Evolutionary conservation across 257 asterid genomes (phyloP), one percentile per base, ranked within the genome.

Genomic region (Solanum clarkiae): DNA sequence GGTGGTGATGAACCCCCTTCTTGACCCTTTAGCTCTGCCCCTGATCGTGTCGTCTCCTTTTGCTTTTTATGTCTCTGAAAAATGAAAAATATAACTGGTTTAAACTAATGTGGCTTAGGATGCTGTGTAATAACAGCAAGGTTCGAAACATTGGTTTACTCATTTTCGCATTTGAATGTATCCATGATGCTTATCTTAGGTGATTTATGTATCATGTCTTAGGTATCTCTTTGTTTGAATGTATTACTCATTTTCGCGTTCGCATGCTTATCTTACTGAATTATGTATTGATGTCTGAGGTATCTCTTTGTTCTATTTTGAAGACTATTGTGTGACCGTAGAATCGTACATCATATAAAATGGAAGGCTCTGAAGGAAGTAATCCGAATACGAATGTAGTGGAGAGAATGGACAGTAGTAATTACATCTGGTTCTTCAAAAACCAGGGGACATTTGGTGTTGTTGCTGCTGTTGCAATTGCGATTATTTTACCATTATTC

Each of bases 401-500:
- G 92, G 89, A 84, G 84, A 88, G 86, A 85, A 85, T 87, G 84
- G 89, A 87, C 86, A 87, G 83, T 55, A 85, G 63, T 56, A 84
- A 82, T 87, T 69, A 81, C 22, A 53, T 87, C 60, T 90, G 91
- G 7, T 80, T 86, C 18, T 22, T 93, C 47, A 91, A 87, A 62
- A 92, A 89, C 66, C 88, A 88, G 83, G 93, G 93, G 54, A 59
- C 83, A 14, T 86, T 70, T 84, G 95, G 92, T 69, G 32, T 93
- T 86, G 84, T 56, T 80, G 89, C 88, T 85, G 97, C 93, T 32
- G 90, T 85, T 83, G 16, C 92, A 80, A 85, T 89, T 84, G 98
- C 98, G 5, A 29, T 94, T 49, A 45, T 86, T 62, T 77, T 93
- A 81, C 98, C 98, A 40, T 4, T 92, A 81, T 84, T 93, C 84